Base-by-base conservation (phyloP, 768 basidiomycete species). In the Amanita pallidorosea region DNA sequence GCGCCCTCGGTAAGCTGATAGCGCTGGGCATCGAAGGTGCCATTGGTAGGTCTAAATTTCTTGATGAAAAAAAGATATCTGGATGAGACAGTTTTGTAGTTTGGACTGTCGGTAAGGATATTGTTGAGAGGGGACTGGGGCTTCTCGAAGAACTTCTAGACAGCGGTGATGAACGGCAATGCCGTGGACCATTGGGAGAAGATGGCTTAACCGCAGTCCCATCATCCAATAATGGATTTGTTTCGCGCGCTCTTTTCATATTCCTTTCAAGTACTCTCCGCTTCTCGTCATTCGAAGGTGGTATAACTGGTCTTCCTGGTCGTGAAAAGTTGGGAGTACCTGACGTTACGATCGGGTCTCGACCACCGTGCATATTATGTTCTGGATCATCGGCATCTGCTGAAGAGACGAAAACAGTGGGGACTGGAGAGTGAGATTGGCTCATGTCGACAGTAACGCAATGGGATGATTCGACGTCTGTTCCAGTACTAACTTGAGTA, bases 281-380 rank as follows among this genome's bases (percentile, higher is more conserved):
- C 57, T 76, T 77, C 54, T 69, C 70, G 50, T 74, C 71, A 43
- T 70, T 67, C 54, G 66, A 67, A 53, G 69, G 63, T 6, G 61
- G 57, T 55, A 70, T 69, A 0, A 63, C 64, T 15, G 74, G 72
- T 18, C 76, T 74, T 48, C 75, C 72, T 42, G 83, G 82, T 45
- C 82, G 69, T 20, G 85, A 85, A 58, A 81, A 85, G 60, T 85
- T 86, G 27, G 73, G 61, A 12, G 69, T 68, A 5, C 71, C 67
- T n/a, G 70, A 69, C 43, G 60, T 62, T 41, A 71, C 63, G 33
- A 78, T 70, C 6, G 75, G 75, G 42, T 69, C 66, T 18, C 75
- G 70, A 36, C 64, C 67, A 6, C 60, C 54, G 36, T 53, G 58
- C 43, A 49, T 27, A 57, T 58, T 22, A 46, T 45, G 17, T 47